Percentiles rank a stretch among this genome's conserved stretches.
phyloP scores from a whole-genome alignment of 441 rosid genomes.

The Croton setiger region DNA sequence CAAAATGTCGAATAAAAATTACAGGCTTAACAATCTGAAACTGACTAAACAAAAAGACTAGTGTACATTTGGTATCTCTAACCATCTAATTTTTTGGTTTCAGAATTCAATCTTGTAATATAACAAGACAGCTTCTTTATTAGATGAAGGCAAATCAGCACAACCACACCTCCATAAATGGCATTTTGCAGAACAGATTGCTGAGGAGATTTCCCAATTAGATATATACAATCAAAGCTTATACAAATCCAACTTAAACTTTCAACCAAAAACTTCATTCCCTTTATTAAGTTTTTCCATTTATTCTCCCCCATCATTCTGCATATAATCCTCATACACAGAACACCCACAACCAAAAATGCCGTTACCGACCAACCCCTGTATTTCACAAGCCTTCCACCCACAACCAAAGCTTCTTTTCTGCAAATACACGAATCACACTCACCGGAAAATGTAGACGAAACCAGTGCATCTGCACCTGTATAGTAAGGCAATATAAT shows the following conservation, averaged over 20 bases:
- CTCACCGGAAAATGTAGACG: slow-evolving; percentile 63
- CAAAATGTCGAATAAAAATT: no score
- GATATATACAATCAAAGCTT: slow-evolving; percentile 45
- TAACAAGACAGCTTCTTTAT: slow-evolving; percentile 34
- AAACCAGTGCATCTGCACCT: slow-evolving; percentile 63
- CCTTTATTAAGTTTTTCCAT: slow-evolving; percentile 14
- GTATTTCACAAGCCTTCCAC: slow-evolving; percentile 60
- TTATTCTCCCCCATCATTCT: slow-evolving; percentile 32
- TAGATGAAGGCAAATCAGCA: slow-evolving; percentile 48
- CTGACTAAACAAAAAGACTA: no score
- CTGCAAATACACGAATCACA: slow-evolving; percentile 73
- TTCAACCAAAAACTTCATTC: slow-evolving; percentile 32
- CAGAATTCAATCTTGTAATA: slow-evolving; percentile 15
- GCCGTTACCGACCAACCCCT: slow-evolving; percentile 61
- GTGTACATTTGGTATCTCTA: neutral
- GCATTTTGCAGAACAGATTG: slow-evolving; percentile 29
- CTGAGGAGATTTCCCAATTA: slow-evolving; percentile 43
- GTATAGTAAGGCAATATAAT: slow-evolving; percentile 78
- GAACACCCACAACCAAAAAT: slow-evolving; percentile 48
- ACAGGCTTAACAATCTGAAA: no score
- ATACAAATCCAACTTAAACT: slow-evolving; percentile 44
- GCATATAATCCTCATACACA: slow-evolving; percentile 51
- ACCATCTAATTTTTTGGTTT: slow-evolving; percentile 10
- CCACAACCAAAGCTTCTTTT: slow-evolving; percentile 51
- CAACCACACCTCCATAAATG: slow-evolving; percentile 41